A percentile compares a stretch with the other conserved stretches of the same genome.
These are phyloP conservation scores for Nitzschia sp. DNA, from an alignment of 108 stramenopile genomes.

Conservation along the genomic window DNA sequence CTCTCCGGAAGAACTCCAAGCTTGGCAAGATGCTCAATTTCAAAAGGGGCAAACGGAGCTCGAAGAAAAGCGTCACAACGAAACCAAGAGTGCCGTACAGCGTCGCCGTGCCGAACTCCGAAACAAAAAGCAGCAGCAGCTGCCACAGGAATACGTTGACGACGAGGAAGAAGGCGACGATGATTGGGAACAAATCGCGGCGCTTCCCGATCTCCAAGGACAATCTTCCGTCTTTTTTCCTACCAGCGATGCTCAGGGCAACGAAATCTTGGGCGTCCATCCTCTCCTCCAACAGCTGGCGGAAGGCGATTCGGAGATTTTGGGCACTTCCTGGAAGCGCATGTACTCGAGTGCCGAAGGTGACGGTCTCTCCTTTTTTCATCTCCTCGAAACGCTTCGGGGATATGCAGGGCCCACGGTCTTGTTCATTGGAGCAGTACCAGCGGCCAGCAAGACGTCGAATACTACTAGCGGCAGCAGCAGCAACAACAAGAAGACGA, in stretches of 20 bases:
- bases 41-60: slow-evolving; percentile 34
- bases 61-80: slow-evolving; percentile 20
- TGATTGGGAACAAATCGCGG: slow-evolving; percentile 41
- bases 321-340: slow-evolving; percentile 53
- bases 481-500: slow-evolving; percentile 9
- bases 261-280: slow-evolving; percentile 11
- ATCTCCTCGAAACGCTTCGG: slow-evolving; percentile 33
- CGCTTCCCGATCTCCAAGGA: slow-evolving; percentile 40
- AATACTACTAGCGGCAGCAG: background rate
- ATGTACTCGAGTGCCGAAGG: slow-evolving; percentile 50
- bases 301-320: slow-evolving; percentile 48
- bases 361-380: slow-evolving; percentile 55
- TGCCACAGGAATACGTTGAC: background rate
- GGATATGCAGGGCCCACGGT: slow-evolving; percentile 59
- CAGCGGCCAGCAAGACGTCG: slow-evolving; percentile 24
- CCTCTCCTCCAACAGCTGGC: slow-evolving; percentile 29
- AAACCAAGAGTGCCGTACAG: slow-evolving; percentile 12
- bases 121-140: background rate
- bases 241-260: slow-evolving; percentile 5
- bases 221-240: slow-evolving; percentile 53
- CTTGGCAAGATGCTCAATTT: slow-evolving; percentile 71
- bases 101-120: background rate
- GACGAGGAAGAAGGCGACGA: slow-evolving; percentile 38
- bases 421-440: slow-evolving; percentile 30
- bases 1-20: slow-evolving; percentile 55